phyloP scores from a whole-genome alignment of 1,284 basidiomycete genomes.

The Lignosus rhinocerotis region DNA sequence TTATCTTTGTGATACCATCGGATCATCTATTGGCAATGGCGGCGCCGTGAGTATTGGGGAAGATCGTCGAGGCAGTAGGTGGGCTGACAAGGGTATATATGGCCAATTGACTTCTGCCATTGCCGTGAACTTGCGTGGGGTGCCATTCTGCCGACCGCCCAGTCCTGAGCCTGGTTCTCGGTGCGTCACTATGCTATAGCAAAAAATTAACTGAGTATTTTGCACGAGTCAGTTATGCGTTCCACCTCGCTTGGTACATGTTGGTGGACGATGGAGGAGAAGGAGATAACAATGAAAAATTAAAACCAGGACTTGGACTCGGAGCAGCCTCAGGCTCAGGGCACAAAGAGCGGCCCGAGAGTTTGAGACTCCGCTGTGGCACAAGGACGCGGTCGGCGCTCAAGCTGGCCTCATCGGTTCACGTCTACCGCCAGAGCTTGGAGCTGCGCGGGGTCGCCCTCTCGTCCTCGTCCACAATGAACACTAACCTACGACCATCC shows the following conservation, averaged over 20 bases:
- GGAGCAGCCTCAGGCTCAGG: background rate
- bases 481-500: conserved; percentile 55
- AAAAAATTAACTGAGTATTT: too few species aligned
- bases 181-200: background rate
- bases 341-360: conserved; percentile 1
- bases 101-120: background rate
- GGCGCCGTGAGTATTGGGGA: background rate
- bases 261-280: background rate
- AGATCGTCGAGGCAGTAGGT: background rate
- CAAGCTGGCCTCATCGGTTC: conserved; percentile 20
- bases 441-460: conserved; percentile 21
- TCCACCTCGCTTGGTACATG: background rate
- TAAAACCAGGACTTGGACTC: too few species aligned
- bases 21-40: too few species aligned
- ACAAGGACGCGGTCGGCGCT: conserved; percentile 18
- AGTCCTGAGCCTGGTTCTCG: background rate
- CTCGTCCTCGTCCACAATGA: conserved; percentile 45
- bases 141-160: background rate
- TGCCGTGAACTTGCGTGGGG: background rate
- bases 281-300: background rate
- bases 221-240: background rate
- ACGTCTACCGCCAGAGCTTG: conserved; percentile 19
- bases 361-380: conserved; percentile 24
- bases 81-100: background rate
- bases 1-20: too few species aligned